A percentile compares a stretch with the other conserved stretches of the same genome.
These are phyloP conservation scores for Quercus gilva DNA, from an alignment of 306 rosid species.

Conservation along the genomic window DNA sequence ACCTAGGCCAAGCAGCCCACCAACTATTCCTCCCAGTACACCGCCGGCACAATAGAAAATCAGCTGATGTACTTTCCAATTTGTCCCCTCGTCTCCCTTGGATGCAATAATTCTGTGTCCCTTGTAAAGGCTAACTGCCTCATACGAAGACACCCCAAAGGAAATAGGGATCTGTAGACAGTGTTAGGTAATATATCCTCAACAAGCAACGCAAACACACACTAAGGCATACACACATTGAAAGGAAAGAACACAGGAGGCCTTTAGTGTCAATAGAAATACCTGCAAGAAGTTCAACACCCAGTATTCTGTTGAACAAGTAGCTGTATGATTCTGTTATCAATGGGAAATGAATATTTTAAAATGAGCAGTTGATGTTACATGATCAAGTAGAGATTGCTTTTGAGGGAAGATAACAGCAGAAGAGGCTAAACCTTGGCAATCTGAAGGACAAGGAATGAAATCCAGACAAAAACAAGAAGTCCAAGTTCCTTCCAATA, in stretches of 20 bases:
- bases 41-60: slow-evolving; percentile 54
- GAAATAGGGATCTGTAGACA: slow-evolving; percentile 71
- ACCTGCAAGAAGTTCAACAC: slow-evolving; percentile 78
- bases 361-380: background rate
- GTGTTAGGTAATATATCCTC: background rate
- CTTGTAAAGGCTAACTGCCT: slow-evolving; percentile 64
- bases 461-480: slow-evolving; percentile 81
- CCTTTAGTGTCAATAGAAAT: slow-evolving; percentile 16
- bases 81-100: slow-evolving; percentile 45
- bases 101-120: slow-evolving; percentile 73
- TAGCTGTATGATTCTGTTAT: slow-evolving; percentile 49
- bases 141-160: slow-evolving; percentile 65
- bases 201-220: slow-evolving; percentile 2
- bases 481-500: slow-evolving; percentile 89
- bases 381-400: slow-evolving; percentile 7
- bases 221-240: background rate
- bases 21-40: slow-evolving; percentile 74
- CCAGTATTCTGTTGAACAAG: slow-evolving; percentile 78
- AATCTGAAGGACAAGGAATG: slow-evolving; percentile 77
- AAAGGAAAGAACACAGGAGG: slow-evolving; percentile 6
- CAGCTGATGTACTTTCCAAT: slow-evolving; percentile 50
- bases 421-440: slow-evolving; percentile 53
- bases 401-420: slow-evolving; percentile 1
- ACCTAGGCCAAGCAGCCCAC: slow-evolving; percentile 92
- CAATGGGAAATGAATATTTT: slow-evolving; percentile 22